Base-by-base conservation (phyloP, 2,329 filamentous ascomycete species). In the Cytospora piceicola region DNA sequence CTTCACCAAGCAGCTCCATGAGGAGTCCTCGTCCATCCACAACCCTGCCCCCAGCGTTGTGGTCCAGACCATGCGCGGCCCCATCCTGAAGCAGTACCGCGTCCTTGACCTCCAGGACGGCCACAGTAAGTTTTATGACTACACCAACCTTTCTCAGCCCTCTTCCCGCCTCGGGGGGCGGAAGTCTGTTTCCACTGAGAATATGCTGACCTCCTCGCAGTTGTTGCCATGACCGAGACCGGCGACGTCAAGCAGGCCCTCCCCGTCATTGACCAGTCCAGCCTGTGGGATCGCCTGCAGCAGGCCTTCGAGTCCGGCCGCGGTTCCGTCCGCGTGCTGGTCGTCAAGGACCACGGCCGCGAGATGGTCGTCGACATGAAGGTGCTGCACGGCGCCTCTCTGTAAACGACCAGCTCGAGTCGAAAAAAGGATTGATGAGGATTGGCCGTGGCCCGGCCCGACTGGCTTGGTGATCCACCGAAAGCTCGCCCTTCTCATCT, bases 71-170 rank as follows among this genome's bases (percentile, higher is more conserved):
- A 98, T 99, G 93, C 91, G 96, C 72, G 95, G 94, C 75, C 95
- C 95, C 70, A 89, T 98, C 84, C 97, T 98, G 93, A 98, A 98
- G 93, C 95, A 98, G 88, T 99, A 99, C 90, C 94, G 95, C 77
- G 94, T 99, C 78, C 90, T 99, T 69, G 95, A 99, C 85, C 90
- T 99, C 80, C 90, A 93, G 80, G 92, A 96, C 72, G 94, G 87
- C 74, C 74, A 89, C 75, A 85, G 86, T 76, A 81, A 82, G 73
- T 80, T 29, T 4, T n/a, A n/a, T n/a, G n/a, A 27, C 42, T 34
- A 7, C 2, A 8, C 3, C 20, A n/a, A 4, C n/a, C 17, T 22
- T 27, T 3, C 22, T 6, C 20, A 5, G 6, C 20, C 14, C 5
- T n/a, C 9, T n/a, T 15, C 4, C 39, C 39, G 6, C 15, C 17